Base-by-base conservation (phyloP, 768 basidiomycete genomes). In the Amanita phalloides region DNA sequence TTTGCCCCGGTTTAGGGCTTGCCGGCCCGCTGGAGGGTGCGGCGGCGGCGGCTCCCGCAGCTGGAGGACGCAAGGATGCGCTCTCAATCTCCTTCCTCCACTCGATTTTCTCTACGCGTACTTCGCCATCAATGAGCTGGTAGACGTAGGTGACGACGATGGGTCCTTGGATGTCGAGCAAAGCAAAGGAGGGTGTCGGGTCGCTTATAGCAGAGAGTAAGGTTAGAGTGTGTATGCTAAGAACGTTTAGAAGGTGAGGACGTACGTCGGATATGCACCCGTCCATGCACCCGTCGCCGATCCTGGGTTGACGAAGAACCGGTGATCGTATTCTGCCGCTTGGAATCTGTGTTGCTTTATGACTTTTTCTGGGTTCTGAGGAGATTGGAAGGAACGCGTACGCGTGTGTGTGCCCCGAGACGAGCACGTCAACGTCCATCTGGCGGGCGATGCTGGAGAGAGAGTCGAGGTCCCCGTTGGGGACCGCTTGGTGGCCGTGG, bases 71-170 rank as follows among this genome's bases (percentile, higher is more conserved):
- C 6, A 20, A 3, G 25, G 36, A 35, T 17, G 35, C 21, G 17
- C 4, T 21, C 26, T 49, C 48, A 26, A 20, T 26, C 3, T 45
- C 51, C 33, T 52, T 52, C 23, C 51, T 52, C 51, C 43, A 44
- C 37, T 52, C 51, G 36, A 52, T 52, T 35, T 52, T 52, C 17
- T 45, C 44, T 10, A 52, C 51, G 4, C 51, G 51, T 4, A 52
- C 51, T 52, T 45, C 92, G 38, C 90, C 89, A 39, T 94, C 91
- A 42, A 95, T 86, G 28, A 95, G 79, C 62, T 94, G 91, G 65
- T 95, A 97, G 3, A 98, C 93, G 61, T 96, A 98, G 2, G 95
- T 98, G 25, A 96, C 93, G 32, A 99, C 89, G 7, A 95, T 91
- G 2, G 90, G 82, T 4, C 96, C 96, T 68, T 99, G 96, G 33